Evolutionary conservation across 2,329 filamentous ascomycete genomes (phyloP).

Genomic region (Chaetoscypha palmicola): DNA sequence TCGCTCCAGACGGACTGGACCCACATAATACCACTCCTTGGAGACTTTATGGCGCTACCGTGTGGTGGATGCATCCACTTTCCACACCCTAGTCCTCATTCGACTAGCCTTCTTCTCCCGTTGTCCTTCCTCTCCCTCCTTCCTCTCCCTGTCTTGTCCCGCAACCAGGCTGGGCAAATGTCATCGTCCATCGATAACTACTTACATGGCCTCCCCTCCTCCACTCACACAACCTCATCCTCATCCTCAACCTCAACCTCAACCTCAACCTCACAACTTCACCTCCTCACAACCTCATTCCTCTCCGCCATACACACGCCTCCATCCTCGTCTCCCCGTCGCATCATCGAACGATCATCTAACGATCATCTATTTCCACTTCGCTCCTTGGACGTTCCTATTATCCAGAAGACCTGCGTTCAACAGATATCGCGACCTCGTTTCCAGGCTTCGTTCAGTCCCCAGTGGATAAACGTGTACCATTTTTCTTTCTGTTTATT

Average conservation of each 20-base stretch:
- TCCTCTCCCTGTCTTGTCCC: too few relatives aligned
- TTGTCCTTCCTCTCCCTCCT: too few relatives aligned
- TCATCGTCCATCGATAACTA: too few relatives aligned
- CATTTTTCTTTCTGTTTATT: constrained; percentile 25
- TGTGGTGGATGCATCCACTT: too few relatives aligned
- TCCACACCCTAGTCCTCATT: too few relatives aligned
- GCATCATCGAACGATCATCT: too few relatives aligned
- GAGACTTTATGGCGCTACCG: too few relatives aligned
- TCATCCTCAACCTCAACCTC: constrained; percentile 9
- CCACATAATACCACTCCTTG: too few relatives aligned
- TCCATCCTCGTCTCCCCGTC: constrained; percentile 17
- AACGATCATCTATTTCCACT: constrained; percentile 11
- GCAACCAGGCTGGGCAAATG: too few relatives aligned
- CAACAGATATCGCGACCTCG: too few relatives aligned
- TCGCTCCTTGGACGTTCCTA: constrained; percentile 10
- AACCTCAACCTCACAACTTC: constrained; percentile 14
- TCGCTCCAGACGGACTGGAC: too few relatives aligned
- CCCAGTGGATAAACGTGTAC: constrained; percentile 3
- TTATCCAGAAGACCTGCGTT: constrained; percentile 7
- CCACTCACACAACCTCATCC: neutral
- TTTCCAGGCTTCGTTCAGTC: constrained; percentile 6
- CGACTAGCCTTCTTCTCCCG: too few relatives aligned
- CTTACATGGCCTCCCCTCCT: neutral
- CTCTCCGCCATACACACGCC: constrained; percentile 10
- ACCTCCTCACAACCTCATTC: constrained; percentile 4